Percentiles rank a stretch among this genome's conserved stretches.
These are phyloP conservation scores for Xerophyta viscosa DNA, from an alignment of 106 monocot genomes.

Conservation along the genomic window DNA sequence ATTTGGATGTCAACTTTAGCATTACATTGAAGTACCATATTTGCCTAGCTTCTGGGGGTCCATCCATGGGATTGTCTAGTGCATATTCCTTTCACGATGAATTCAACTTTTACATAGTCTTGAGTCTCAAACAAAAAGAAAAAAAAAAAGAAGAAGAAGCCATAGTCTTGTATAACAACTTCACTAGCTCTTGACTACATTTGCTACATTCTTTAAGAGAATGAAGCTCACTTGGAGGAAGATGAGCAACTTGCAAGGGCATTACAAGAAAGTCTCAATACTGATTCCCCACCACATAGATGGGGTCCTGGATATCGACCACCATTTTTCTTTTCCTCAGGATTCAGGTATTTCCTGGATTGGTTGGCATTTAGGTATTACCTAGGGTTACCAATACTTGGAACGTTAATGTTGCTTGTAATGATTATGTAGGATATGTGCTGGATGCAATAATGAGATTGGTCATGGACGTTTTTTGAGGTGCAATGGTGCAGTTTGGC, in stretches of 20 bases:
- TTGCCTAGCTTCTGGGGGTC: too few relatives aligned
- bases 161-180: neutral
- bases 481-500: constrained; percentile 82
- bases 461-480: constrained; percentile 78
- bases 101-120: too few relatives aligned
- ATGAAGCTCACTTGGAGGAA: constrained; percentile 53
- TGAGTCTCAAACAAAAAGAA: too few relatives aligned
- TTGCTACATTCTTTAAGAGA: constrained; percentile 21
- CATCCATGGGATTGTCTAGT: too few relatives aligned
- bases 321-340: constrained; percentile 33
- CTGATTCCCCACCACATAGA: constrained; percentile 44
- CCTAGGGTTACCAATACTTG: too few relatives aligned
- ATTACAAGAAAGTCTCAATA: constrained; percentile 80
- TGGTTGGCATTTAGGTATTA: neutral
- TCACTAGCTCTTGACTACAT: too few relatives aligned
- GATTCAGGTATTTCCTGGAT: constrained; percentile 40
- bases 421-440: constrained; percentile 70
- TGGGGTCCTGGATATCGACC: constrained; percentile 44
- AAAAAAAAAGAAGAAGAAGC: too few relatives aligned
- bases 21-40: too few relatives aligned
- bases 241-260: constrained; percentile 87
- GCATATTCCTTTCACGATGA: too few relatives aligned
- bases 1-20: too few relatives aligned
- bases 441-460: constrained; percentile 70
- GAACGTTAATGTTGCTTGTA: too few relatives aligned